These are phyloP conservation scores for Metschnikowia santaceciliae DNA, from an alignment of 805 yeast species.

Conservation along the genomic window DNA sequence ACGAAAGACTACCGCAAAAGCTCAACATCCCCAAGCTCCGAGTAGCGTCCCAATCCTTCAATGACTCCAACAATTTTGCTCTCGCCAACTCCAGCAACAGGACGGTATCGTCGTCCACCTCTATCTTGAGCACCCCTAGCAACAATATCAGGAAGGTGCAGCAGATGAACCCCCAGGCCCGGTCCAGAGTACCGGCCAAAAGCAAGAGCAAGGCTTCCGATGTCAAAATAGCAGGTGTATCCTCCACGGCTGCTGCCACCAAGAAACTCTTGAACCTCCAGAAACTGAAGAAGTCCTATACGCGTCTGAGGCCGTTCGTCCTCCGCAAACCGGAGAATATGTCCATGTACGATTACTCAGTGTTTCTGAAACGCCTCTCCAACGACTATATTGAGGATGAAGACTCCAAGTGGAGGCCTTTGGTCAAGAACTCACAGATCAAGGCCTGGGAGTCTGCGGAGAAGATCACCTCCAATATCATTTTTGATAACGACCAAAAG, in stretches of 20 bases:
- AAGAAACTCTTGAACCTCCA: constrained; percentile 37
- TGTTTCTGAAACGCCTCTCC: constrained; percentile 17
- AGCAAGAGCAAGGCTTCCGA: constrained; percentile 6
- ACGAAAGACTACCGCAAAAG: constrained; percentile 10
- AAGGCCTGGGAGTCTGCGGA: constrained; percentile 46
- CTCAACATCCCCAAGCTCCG: constrained; percentile 15
- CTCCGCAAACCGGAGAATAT: constrained; percentile 31
- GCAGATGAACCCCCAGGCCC: constrained; percentile 17
- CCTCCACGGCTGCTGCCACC: constrained; percentile 22
- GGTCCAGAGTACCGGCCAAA: constrained; percentile 4
- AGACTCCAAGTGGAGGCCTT: constrained; percentile 23
- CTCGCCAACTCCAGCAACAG: constrained; percentile 23
- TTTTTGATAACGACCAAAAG: constrained; percentile 30
- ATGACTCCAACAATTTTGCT: constrained; percentile 11
- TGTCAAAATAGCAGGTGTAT: constrained; percentile 5
- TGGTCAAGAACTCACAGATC: constrained; percentile 38
- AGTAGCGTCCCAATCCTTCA: constrained; percentile 13
- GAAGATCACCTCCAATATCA: constrained; percentile 31
- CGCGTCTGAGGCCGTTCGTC: constrained; percentile 21
- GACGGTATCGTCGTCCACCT: constrained; percentile 35
- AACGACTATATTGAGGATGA: constrained; percentile 1
- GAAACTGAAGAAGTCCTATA: constrained; percentile 29
- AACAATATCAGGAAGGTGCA: constrained; percentile 35
- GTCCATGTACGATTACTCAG: constrained; percentile 35
- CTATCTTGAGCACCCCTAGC: constrained; percentile 41